Conservation (phyloP, 2,329 filamentous ascomycete genomes). For the Corniculantispora saksenae region DNA sequence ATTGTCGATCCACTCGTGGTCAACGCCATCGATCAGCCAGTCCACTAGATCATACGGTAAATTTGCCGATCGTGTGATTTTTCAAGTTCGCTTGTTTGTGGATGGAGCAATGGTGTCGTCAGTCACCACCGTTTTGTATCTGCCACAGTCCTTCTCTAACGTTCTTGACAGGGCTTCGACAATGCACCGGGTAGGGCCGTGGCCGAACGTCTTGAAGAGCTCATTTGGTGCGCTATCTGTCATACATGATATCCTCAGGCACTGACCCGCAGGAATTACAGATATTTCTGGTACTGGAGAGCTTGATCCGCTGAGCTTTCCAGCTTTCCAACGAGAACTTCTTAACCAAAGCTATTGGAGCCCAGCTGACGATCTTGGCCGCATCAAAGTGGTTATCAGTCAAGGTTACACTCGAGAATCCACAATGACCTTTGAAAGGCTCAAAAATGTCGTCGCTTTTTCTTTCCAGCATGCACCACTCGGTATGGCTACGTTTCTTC, state of each 20-base stretch:
- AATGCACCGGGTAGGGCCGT: conserved; percentile 51
- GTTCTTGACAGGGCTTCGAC: conserved; percentile 50
- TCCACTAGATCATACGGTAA: conserved; percentile 58
- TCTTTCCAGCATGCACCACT: conserved; percentile 84
- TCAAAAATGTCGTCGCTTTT: conserved; percentile 75
- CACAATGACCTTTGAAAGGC: conserved; percentile 59
- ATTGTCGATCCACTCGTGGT: conserved; percentile 76
- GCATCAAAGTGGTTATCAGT: conserved; percentile 75
- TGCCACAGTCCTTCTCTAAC: conserved; percentile 1
- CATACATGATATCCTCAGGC: conserved; percentile 4
- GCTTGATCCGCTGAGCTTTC: conserved; percentile 67
- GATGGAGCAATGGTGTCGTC: conserved; percentile 68
- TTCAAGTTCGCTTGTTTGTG: conserved; percentile 67
- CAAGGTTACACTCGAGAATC: conserved; percentile 67
- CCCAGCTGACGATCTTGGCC: conserved; percentile 68
- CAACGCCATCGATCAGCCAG: conserved; percentile 58
- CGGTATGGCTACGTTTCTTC: conserved; percentile 49
- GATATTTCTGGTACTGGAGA: conserved; percentile 59
- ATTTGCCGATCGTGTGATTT: conserved; percentile 56
- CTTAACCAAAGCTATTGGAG: conserved; percentile 72
- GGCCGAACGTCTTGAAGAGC: conserved; percentile 52
- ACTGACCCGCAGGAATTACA: conserved; percentile 25
- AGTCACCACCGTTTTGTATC: conserved; percentile 26
- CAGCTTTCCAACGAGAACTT: conserved; percentile 68
- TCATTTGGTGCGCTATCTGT: conserved; percentile 38